These are phyloP conservation scores for Diddensiella transvaalensis DNA, from an alignment of 805 yeast genomes.

Conservation along the genomic window DNA sequence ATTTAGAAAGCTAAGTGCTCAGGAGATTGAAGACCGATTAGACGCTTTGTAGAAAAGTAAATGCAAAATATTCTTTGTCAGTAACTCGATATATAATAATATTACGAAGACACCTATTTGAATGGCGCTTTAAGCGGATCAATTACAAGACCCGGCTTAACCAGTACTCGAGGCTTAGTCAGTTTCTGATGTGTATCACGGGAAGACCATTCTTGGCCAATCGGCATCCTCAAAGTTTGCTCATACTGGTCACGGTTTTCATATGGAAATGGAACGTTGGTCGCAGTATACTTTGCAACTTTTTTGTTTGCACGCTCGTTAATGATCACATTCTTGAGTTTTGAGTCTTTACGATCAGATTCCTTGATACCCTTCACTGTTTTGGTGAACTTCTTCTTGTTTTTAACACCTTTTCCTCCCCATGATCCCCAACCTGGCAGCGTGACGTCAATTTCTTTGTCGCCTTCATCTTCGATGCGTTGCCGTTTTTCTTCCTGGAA, in stretches of 20 bases:
- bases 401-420: slow-evolving; percentile 66
- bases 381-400: slow-evolving; percentile 59
- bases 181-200: slow-evolving; percentile 80
- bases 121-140: slow-evolving; percentile 91
- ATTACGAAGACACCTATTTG: slow-evolving; percentile 31
- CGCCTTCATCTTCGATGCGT: slow-evolving; percentile 72
- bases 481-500: slow-evolving; percentile 74
- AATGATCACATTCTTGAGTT: slow-evolving; percentile 76
- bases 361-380: slow-evolving; percentile 74
- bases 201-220: slow-evolving; percentile 95
- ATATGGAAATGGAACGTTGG: slow-evolving; percentile 91
- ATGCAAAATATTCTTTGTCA: background rate
- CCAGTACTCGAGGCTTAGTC: slow-evolving; percentile 83
- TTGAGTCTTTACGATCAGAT: slow-evolving; percentile 71
- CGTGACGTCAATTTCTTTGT: slow-evolving; percentile 77
- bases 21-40: slow-evolving; percentile 93
- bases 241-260: slow-evolving; percentile 94
- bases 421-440: slow-evolving; percentile 98
- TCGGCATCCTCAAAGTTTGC: slow-evolving; percentile 88
- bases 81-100: background rate
- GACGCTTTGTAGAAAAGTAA: slow-evolving; percentile 78
- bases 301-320: slow-evolving; percentile 85
- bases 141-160: slow-evolving; percentile 83
- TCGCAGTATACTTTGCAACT: slow-evolving; percentile 78
- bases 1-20: slow-evolving; percentile 75